Percentiles rank a stretch among this genome's conserved stretches.
Conservation (phyloP, 1,139 yeast genomes). For the Suzukiozyma palmioleophila region DNA sequence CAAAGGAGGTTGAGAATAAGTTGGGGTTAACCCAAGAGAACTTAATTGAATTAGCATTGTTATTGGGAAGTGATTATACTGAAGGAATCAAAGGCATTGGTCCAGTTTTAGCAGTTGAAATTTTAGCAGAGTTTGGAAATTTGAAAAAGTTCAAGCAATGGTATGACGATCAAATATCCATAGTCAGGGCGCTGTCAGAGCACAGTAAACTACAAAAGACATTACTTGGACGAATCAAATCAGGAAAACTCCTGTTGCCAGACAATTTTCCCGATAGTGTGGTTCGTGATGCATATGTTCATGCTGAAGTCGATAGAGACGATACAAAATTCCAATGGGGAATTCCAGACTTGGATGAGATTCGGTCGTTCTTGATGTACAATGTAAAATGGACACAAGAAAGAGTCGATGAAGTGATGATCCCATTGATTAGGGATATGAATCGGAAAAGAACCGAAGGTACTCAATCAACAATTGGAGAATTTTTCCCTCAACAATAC, state of each 20-base stretch:
- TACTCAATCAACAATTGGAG: slow-evolving; percentile 52
- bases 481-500: slow-evolving; percentile 54
- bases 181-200: slow-evolving; percentile 15
- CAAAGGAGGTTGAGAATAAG: slow-evolving; percentile 53
- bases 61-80: slow-evolving; percentile 92
- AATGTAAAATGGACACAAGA: slow-evolving; percentile 81
- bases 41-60: slow-evolving; percentile 72
- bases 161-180: slow-evolving; percentile 27
- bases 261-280: slow-evolving; percentile 64
- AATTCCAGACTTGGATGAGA: slow-evolving; percentile 73
- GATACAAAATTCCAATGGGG: slow-evolving; percentile 85
- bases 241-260: slow-evolving; percentile 59
- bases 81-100: slow-evolving; percentile 91
- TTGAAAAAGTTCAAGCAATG: slow-evolving; percentile 32
- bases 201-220: slow-evolving; percentile 35
- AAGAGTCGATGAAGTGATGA: slow-evolving; percentile 74
- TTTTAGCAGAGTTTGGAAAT: slow-evolving; percentile 78
- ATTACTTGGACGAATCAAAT: slow-evolving; percentile 53
- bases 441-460: slow-evolving; percentile 56
- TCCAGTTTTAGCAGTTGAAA: slow-evolving; percentile 88
- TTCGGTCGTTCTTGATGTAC: slow-evolving; percentile 63
- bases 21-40: slow-evolving; percentile 61
- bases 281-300: slow-evolving; percentile 67
- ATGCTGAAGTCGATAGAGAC: slow-evolving; percentile 84
- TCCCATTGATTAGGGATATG: slow-evolving; percentile 83